Evolutionary conservation across 495 filamentous ascomycete species (phyloP).

Genomic region (Jackrogersella minutella): DNA sequence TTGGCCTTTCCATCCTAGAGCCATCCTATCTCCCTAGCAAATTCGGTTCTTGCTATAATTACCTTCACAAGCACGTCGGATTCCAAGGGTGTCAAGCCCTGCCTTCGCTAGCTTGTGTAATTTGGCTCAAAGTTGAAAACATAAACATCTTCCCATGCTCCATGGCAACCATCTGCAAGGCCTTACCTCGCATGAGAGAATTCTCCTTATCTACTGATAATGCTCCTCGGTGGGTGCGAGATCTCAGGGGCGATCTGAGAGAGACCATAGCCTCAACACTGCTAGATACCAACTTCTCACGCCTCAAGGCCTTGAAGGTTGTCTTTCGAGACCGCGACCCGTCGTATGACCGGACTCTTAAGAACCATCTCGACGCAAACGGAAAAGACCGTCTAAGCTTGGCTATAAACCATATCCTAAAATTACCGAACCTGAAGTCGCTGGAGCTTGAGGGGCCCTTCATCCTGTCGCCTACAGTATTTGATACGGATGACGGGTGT

Average conservation of each 20-base stretch:
- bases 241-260: background rate
- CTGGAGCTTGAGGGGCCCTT: background rate
- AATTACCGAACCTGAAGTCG: background rate
- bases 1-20: background rate
- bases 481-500: background rate
- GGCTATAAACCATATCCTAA: conserved; percentile 13
- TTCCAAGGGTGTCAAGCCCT: background rate
- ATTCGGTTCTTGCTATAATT: background rate
- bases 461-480: conserved; percentile 9
- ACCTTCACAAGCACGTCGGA: background rate
- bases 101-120: background rate
- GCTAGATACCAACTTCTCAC: background rate
- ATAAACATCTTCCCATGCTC: background rate
- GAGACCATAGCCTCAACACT: background rate
- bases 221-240: background rate
- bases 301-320: background rate
- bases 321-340: background rate
- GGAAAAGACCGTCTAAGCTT: conserved; percentile 7
- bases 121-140: background rate
- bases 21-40: background rate
- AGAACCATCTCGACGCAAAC: background rate
- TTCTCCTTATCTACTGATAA: background rate
- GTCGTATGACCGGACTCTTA: background rate
- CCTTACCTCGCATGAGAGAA: background rate
- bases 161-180: background rate